These are phyloP conservation scores for Sanguinoderma infundibulare DNA, from an alignment of 1,284 basidiomycete species.

Conservation along the genomic window DNA sequence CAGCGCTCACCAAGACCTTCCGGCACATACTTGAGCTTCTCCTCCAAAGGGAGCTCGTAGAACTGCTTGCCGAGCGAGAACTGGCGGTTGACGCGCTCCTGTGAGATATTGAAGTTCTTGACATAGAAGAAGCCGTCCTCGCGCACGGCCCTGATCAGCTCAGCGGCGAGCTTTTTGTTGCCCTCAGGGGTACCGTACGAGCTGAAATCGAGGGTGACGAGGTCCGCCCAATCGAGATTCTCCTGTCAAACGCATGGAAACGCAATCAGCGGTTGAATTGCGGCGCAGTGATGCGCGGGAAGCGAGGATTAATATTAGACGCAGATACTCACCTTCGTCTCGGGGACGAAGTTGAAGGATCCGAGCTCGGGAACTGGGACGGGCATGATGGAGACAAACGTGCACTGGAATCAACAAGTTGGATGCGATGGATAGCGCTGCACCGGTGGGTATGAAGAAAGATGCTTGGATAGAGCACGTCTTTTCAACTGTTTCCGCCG, in stretches of 20 bases:
- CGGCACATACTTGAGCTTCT: conserved; percentile 54
- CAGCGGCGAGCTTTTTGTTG: conserved; percentile 46
- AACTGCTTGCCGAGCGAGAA: conserved; percentile 42
- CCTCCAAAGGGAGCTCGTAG: conserved; percentile 53
- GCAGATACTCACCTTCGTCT: conserved; percentile 45
- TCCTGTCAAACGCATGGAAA: conserved; percentile 37
- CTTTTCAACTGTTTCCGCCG: conserved; percentile 20
- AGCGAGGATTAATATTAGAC: too few species aligned
- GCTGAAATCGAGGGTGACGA: conserved; percentile 54
- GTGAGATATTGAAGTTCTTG: conserved; percentile 43
- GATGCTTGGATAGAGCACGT: conserved; percentile 7
- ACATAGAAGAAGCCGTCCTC: conserved; percentile 50
- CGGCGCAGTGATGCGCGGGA: neutral
- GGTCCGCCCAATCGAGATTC: conserved; percentile 53
- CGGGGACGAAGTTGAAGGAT: conserved; percentile 49
- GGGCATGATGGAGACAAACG: conserved; percentile 34
- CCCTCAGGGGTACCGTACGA: conserved; percentile 47
- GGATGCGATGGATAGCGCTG: neutral
- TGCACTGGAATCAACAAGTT: neutral
- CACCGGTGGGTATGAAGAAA: neutral
- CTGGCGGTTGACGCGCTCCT: conserved; percentile 42
- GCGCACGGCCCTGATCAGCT: conserved; percentile 46
- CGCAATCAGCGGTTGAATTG: neutral
- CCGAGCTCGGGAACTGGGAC: conserved; percentile 45
- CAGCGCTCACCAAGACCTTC: conserved; percentile 43